Evolutionary conservation across 1,139 yeast species (phyloP).

Genomic region (Blastobotrys persicus): DNA sequence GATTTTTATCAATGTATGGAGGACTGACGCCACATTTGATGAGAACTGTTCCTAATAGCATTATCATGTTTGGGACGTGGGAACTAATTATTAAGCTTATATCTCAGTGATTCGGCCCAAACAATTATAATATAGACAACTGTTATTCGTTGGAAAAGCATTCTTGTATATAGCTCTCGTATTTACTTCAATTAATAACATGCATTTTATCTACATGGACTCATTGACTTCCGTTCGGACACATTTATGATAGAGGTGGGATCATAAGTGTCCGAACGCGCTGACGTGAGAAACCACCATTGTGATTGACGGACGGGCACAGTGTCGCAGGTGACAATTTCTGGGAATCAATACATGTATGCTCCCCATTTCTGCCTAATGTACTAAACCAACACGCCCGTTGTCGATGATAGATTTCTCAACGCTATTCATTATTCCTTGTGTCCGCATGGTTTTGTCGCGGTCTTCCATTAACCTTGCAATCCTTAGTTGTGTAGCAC

Average conservation of each 20-base stretch:
- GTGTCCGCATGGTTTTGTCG: not conserved
- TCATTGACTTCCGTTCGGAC: no score
- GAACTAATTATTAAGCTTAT: slow-evolving; percentile 69
- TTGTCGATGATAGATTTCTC: not conserved
- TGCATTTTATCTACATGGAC: not conserved
- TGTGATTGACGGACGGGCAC: no score
- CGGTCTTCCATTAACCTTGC: slow-evolving; percentile 13
- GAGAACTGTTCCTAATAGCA: slow-evolving; percentile 96
- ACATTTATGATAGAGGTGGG: no score
- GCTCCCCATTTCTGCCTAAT: no score
- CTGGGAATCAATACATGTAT: no score
- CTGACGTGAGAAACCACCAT: no score
- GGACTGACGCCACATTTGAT: slow-evolving; percentile 95
- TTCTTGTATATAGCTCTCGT: slow-evolving; percentile 1
- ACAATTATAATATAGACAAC: slow-evolving; percentile 9
- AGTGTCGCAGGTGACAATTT: no score
- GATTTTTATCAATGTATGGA: slow-evolving; percentile 90
- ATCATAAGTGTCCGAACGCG: no score
- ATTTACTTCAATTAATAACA: slow-evolving; percentile 5
- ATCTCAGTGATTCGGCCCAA: not conserved
- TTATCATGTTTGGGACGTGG: slow-evolving; percentile 99
- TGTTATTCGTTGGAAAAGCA: not conserved
- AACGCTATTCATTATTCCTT: not conserved
- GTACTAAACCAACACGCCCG: not conserved
- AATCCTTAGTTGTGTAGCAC: slow-evolving; percentile 14